Evolutionary conservation across 345 rosid genomes (phyloP).

Genomic region (Isatis tinctoria): DNA sequence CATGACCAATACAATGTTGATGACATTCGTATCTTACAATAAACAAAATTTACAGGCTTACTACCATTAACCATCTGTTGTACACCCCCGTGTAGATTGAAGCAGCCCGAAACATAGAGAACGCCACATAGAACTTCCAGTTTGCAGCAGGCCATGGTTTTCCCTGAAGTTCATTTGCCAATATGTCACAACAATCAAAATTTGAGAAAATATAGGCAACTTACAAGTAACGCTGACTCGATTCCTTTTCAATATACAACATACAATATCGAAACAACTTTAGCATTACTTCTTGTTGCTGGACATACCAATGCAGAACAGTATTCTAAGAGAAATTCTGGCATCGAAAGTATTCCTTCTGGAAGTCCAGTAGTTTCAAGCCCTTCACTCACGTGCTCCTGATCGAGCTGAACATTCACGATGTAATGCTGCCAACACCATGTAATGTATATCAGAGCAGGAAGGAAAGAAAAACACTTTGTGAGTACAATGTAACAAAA

Average conservation of each 20-base stretch:
- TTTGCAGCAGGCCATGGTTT: conserved; percentile 79
- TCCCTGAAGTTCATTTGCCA: conserved; percentile 45
- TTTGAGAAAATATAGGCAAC: not conserved
- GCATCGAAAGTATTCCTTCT: conserved; percentile 76
- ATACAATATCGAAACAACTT: not conserved
- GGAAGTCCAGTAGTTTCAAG: conserved; percentile 67
- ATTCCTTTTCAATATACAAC: not conserved
- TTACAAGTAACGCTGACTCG: not conserved
- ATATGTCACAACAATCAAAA: not conserved
- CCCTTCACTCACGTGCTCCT: conserved; percentile 42
- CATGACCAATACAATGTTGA: conserved; percentile 15
- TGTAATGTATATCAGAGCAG: conserved; percentile 7
- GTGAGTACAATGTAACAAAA: not conserved
- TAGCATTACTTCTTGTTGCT: not conserved
- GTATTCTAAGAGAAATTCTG: conserved; percentile 79
- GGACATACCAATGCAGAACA: conserved; percentile 70
- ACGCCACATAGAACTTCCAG: conserved; percentile 95
- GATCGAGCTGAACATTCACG: conserved; percentile 34
- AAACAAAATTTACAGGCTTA: not conserved
- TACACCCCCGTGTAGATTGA: conserved; percentile 73
- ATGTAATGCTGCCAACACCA: conserved; percentile 57
- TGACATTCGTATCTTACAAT: not conserved
- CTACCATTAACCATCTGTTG: conserved; percentile 90
- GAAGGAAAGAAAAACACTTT: not conserved
- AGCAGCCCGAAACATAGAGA: conserved; percentile 87